These are phyloP conservation scores for Dictyostelium citrinum DNA, from an alignment of 78 protist species.

Conservation along the genomic window DNA sequence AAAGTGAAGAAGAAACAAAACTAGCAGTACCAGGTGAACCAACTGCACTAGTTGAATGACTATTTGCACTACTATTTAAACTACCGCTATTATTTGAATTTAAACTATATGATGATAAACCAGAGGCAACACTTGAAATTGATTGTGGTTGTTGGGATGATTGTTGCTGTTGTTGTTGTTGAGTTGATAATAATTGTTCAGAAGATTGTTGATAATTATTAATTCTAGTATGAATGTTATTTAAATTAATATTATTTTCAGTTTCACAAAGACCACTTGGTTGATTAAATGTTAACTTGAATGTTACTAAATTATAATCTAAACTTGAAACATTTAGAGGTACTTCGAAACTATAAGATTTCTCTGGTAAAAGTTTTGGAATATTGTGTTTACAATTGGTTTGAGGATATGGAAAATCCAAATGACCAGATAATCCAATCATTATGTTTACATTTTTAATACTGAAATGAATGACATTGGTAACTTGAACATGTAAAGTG, in stretches of 20 bases:
- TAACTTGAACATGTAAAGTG: conserved; percentile 19
- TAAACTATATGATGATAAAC: conserved; percentile 16
- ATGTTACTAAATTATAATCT: conserved; percentile 33
- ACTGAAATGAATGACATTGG: conserved; percentile 33
- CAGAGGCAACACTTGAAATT: not conserved
- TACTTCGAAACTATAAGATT: conserved; percentile 35
- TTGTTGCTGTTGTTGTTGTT: not conserved
- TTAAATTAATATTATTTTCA: not conserved
- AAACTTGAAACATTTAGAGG: conserved; percentile 35
- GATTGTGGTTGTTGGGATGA: not conserved
- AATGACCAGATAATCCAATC: conserved; percentile 55
- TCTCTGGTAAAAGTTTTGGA: conserved; percentile 55
- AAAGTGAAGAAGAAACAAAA: not conserved
- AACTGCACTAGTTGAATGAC: not conserved
- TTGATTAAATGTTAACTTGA: not conserved
- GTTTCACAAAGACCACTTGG: conserved; percentile 58
- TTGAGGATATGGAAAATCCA: conserved; percentile 58
- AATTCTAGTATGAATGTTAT: not conserved
- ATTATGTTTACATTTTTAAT: conserved; percentile 22
- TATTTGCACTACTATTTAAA: conserved; percentile 8
- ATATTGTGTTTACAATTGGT: conserved; percentile 55
- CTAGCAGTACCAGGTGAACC: conserved; percentile 3
- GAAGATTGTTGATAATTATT: not conserved
- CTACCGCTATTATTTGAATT: conserved; percentile 3
- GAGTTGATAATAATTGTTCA: not conserved